Evolutionary conservation across 1,284 basidiomycete species (phyloP), one percentile per base, ranked within the genome.

Genomic region (Tetrapyrgos nigripes): DNA sequence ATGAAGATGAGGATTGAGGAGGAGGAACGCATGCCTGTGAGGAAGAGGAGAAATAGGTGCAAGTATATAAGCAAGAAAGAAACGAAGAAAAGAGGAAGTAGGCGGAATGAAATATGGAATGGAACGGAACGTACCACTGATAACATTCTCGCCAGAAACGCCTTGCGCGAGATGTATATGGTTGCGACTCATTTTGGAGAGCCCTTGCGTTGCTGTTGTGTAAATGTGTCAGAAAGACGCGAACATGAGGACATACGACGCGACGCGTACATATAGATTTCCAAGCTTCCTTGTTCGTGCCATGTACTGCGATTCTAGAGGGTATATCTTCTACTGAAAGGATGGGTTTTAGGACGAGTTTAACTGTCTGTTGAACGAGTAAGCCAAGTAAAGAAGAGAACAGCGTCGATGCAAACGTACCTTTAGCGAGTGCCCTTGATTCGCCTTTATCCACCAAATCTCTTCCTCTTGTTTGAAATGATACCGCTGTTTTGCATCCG

Each of bases 381-480:
- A 11, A 29, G 27, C 10, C 14, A 55, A 13, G 37, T 40, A 26
- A n/a, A 14, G 11, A 37, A 28, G 6, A 35, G 28, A 23, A 1
- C 51, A 46, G 24, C 35, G 50, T 23, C n/a, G n/a, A n/a, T n/a
- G n/a, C n/a, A n/a, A 47, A 64, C 78, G 26, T 59, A 89, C 93
- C 76, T 88, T 83, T 40, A 96, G 78, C 2, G 94, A 93, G 76
- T 98, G 97, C 0, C 97, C 97, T 75, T 98, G 97, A 62, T 94
- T 94, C 0, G 97, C 97, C 49, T 94, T 83, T 64, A 98, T 96
- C 87, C 89, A 96, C 86, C 90, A 92, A 21, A 79, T 69, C 61
- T 84, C 81, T 14, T 80, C 75, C 52, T 92, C 91, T 57, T 80
- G 79, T 19, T 86, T 63, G 47, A 97, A 78, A 62, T 86, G 83